Evolutionary conservation across 345 rosid species (phyloP).

Genomic region (Corymbia maculata): DNA sequence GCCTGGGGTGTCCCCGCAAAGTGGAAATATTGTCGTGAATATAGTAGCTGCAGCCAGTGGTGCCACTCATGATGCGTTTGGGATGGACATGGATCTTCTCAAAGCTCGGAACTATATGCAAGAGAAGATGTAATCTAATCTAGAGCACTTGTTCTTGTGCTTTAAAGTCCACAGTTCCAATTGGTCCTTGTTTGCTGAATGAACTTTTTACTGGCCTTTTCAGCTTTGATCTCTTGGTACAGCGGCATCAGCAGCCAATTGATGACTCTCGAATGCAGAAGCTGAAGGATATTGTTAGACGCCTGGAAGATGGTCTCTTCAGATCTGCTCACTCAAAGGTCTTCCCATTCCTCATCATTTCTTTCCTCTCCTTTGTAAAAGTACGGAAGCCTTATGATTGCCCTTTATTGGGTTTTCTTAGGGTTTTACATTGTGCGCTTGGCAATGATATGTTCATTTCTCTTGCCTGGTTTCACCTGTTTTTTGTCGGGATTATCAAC

Average conservation of each 20-base stretch:
- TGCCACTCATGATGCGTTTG: neutral
- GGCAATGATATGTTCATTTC: neutral
- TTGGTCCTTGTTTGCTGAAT: neutral
- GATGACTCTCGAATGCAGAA: neutral
- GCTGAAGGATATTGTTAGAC: neutral
- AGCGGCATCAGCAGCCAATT: neutral
- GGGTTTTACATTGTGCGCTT: neutral
- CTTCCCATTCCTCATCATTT: neutral
- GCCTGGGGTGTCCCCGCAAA: neutral
- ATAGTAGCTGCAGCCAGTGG: neutral
- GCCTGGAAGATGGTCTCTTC: neutral
- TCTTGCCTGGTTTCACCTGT: neutral
- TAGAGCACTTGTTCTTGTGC: neutral
- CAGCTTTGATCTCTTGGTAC: neutral
- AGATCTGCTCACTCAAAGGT: neutral
- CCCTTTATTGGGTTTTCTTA: neutral
- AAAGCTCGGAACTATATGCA: neutral
- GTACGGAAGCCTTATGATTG: neutral
- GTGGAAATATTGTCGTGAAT: neutral
- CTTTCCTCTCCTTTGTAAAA: neutral
- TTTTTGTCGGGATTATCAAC: no score
- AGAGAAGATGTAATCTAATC: neutral
- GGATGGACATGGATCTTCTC: neutral
- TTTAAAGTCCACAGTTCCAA: neutral
- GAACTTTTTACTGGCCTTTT: neutral